Evolutionary conservation across 2,329 filamentous ascomycete genomes (phyloP), one percentile per base, ranked within the genome.

Genomic region (Aspergillus hortae): DNA sequence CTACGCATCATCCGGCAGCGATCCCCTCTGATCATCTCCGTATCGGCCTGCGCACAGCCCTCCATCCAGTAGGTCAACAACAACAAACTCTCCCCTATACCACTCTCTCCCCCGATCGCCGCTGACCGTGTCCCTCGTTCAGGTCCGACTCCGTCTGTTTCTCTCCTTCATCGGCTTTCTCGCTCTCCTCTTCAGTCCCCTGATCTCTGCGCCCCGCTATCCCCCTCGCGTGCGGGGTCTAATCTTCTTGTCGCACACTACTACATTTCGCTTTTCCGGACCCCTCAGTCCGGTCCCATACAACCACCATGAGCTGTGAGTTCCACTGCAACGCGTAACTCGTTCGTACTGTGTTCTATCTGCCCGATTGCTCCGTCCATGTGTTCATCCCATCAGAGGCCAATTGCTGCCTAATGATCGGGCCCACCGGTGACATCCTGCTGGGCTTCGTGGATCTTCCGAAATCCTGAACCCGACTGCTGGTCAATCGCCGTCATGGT

Each of bases 301-400:
- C 44, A 44, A 43, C 32, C 57, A 60, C 49, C 33, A 64, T 64
- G 61, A 64, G 61, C 55, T 64, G 61, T 64, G 53, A 61, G 61
- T 62, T 25, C 46, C 38, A 15, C 19, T 38, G 14, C 35, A 17
- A 38, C 14, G 35, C 35, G 35, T 38, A 11, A 38, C 35, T 38
- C 21, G 36, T 46, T 17, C n/a, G 10, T 44, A 36, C 21, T 17
- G 11, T 32, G 32, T 25, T 35, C 35, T 15, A 33, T 50, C 36
- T 48, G 25, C 38, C 11, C 35, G 40, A 17, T 14, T 25, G 15
- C 35, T 27, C 6, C 32, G 7, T 9, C 19, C 15, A 44, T 35
- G 30, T 11, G 27, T 42, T 32, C 15, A 21, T 23, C 15, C 40
- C 19, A 42, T 23, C 40, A 21, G 7, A 9, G 27, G 27, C 27